phyloP scores from a whole-genome alignment of 179 eudicot species.

The Beta macrorhiza region DNA sequence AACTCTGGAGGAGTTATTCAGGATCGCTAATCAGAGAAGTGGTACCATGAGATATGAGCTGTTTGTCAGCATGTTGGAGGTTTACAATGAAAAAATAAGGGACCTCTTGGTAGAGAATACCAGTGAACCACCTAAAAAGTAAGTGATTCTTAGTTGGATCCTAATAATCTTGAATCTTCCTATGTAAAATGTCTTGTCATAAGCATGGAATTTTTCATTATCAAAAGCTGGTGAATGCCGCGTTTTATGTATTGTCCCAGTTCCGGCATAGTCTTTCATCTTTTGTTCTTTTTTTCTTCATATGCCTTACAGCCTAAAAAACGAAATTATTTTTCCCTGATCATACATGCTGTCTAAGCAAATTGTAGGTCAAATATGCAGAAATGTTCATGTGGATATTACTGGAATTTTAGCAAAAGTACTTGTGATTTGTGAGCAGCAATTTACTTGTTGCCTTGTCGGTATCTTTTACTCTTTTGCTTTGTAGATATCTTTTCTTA shows the following conservation, averaged over 20 bases:
- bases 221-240: too few species aligned
- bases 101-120: conserved; percentile 80
- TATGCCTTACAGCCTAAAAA: too few species aligned
- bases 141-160: conserved; percentile 28
- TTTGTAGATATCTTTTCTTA: too few species aligned
- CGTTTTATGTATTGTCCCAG: too few species aligned
- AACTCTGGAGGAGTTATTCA: conserved; percentile 77
- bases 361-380: not conserved
- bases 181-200: not conserved
- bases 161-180: too few species aligned
- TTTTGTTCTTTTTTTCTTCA: too few species aligned
- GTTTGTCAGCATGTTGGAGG: conserved; percentile 96
- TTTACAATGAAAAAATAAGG: conserved; percentile 88
- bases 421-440: not conserved
- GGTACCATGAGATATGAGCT: conserved; percentile 68
- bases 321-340: too few species aligned
- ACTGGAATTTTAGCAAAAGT: not conserved
- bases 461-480: too few species aligned
- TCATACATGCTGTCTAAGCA: too few species aligned
- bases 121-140: conserved; percentile 69
- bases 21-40: conserved; percentile 57
- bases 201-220: too few species aligned
- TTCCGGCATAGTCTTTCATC: too few species aligned
- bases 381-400: not conserved
- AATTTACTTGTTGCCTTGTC: not conserved